Conservation (phyloP, 2,329 filamentous ascomycete genomes). For the Aspergillus novofumigatus region DNA sequence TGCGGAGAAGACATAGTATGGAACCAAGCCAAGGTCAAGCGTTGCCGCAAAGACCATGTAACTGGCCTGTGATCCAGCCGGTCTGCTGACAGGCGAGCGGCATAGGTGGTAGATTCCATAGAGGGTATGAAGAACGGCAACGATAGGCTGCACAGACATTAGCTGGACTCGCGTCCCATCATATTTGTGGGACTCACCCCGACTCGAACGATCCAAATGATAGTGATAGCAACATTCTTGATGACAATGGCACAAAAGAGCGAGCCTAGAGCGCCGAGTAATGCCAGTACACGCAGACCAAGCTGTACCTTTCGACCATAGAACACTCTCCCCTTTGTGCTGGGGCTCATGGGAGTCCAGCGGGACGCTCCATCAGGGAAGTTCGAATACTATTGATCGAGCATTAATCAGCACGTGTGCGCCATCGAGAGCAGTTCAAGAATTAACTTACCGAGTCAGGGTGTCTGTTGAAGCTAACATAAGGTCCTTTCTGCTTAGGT, state of each 20-base stretch:
- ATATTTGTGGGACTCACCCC: slow-evolving; percentile 53
- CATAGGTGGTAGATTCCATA: slow-evolving; percentile 81
- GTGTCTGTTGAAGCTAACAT: slow-evolving; percentile 79
- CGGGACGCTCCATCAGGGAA: slow-evolving; percentile 59
- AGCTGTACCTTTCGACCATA: slow-evolving; percentile 67
- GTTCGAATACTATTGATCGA: slow-evolving; percentile 41
- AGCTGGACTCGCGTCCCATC: not conserved
- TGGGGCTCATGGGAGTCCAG: slow-evolving; percentile 63
- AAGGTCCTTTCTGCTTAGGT: slow-evolving; percentile 67
- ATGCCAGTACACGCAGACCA: slow-evolving; percentile 60
- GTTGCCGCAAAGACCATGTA: slow-evolving; percentile 82
- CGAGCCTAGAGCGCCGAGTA: slow-evolving; percentile 66
- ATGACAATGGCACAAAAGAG: slow-evolving; percentile 75
- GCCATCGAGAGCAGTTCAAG: not conserved
- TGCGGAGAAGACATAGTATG: slow-evolving; percentile 59
- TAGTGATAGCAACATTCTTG: slow-evolving; percentile 58
- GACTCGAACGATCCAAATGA: slow-evolving; percentile 72
- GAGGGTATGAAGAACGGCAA: slow-evolving; percentile 65
- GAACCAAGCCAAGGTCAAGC: slow-evolving; percentile 64
- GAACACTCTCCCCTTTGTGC: slow-evolving; percentile 68
- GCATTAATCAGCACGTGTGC: not conserved
- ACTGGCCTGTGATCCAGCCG: slow-evolving; percentile 75
- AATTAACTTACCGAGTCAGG: slow-evolving; percentile 63
- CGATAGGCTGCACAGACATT: slow-evolving; percentile 57
- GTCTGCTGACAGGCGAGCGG: slow-evolving; percentile 64